Base-by-base conservation (phyloP, 2,329 filamentous ascomycete species). In the Blastomyces gilchristii region DNA sequence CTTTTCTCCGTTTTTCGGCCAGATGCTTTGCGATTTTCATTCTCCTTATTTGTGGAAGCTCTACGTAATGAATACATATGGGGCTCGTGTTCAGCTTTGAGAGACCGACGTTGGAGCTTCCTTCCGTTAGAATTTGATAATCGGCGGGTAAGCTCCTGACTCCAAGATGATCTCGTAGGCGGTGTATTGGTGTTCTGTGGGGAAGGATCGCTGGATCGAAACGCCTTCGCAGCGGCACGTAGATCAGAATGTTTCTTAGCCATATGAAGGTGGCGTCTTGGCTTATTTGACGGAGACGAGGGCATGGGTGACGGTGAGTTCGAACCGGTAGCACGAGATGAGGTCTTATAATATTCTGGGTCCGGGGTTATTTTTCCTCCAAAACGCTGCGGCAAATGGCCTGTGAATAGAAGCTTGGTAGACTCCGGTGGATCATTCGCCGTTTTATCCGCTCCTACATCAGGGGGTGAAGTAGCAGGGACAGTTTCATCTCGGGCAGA, bases 221-320 rank as follows among this genome's bases (percentile, higher is more conserved):
- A 59, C 5, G 56, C 49, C 11, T 49, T 63, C 12, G 66, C 66
- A 18, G 62, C 58, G 14, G 63, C 64, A 12, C 66, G 65, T 54
- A 68, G 61, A 61, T 68, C 63, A 9, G 31, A 34, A 60, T 65
- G 62, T 37, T 65, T 68, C 45, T 63, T 65, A 16, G 63, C 60
- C 6, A 64, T 60, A 61, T 67, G 66, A 60, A 68, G 65, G 18
- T 62, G 63, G 43, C 50, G 63, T 18, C 37, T 63, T 3, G 61
- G 60, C 18, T 39, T 18, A 63, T 61, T 45, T 2, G 43, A 9
- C 14, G 58, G 58, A 49, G 41, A 49, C 18, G 18, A 31, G 22
- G 18, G 43, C 12, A 37, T 39, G 39, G 57, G 47, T n/a, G 16
- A 18, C n/a, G 43, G 34, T 18, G 61, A 31, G n/a, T 58, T 45